These are phyloP conservation scores for Zygnema circumcarinatum DNA, from an alignment of 139 green algal species.

Conservation along the genomic window DNA sequence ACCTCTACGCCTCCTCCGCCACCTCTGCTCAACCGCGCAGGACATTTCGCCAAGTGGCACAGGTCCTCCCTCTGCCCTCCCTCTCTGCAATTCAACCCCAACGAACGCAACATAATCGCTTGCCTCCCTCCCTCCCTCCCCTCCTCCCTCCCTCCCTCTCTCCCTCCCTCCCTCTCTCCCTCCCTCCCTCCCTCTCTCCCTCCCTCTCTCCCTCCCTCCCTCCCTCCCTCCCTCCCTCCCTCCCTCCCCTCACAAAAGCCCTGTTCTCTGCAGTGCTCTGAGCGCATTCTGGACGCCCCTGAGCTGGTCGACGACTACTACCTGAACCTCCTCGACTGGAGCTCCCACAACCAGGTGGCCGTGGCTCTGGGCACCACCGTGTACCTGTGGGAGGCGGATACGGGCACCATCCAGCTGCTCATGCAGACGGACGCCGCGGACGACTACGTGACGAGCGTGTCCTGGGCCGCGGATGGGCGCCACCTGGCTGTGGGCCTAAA, in stretches of 20 bases:
- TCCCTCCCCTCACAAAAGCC: no score
- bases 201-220: no score
- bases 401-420: constrained; percentile 85
- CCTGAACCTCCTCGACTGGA: constrained; percentile 98
- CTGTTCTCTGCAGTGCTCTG: constrained; percentile 71
- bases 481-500: constrained; percentile 85
- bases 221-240: no score
- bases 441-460: constrained; percentile 81
- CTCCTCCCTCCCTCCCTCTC: no score
- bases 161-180: no score
- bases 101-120: no score
- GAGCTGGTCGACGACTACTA: constrained; percentile 98
- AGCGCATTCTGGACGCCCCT: constrained; percentile 94
- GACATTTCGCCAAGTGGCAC: constrained; percentile 5
- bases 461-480: constrained; percentile 87
- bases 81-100: no score
- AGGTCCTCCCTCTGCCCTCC: no score
- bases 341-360: constrained; percentile 81
- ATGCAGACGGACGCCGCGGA: constrained; percentile 53
- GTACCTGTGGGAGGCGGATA: constrained; percentile 94
- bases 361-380: constrained; percentile 85
- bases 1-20: not conserved
- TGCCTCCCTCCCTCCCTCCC: no score
- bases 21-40: not conserved
- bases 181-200: no score